Evolutionary conservation across 2,329 filamentous ascomycete species (phyloP).

Genomic region (Podosphaera fusca): DNA sequence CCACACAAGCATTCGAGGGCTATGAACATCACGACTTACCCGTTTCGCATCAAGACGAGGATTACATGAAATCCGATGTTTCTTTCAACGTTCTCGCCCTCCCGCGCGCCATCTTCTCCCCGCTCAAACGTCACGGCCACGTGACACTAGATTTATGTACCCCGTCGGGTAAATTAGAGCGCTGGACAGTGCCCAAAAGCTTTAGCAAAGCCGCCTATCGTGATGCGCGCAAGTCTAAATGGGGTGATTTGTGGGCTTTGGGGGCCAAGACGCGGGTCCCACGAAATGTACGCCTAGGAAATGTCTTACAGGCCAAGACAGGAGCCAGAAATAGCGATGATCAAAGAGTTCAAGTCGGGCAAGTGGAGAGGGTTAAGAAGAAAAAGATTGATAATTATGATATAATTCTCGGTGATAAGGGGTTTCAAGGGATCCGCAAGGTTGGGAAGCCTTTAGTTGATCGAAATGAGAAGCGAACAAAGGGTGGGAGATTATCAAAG

Average conservation of each 20-base stretch:
- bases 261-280: constrained; percentile 66
- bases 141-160: constrained; percentile 84
- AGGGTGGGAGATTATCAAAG: constrained; percentile 1
- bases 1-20: constrained; percentile 46
- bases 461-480: constrained; percentile 12
- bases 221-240: constrained; percentile 70
- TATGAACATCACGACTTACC: constrained; percentile 30
- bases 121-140: constrained; percentile 73
- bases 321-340: too few relatives aligned
- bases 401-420: constrained; percentile 16
- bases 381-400: constrained; percentile 17
- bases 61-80: constrained; percentile 6
- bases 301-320: background rate
- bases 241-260: constrained; percentile 91
- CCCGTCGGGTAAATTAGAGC: constrained; percentile 60
- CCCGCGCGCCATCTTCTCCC: constrained; percentile 54
- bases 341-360: background rate
- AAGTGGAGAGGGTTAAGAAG: constrained; percentile 13
- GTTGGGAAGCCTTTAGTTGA: constrained; percentile 9
- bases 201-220: constrained; percentile 67
- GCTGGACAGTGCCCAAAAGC: constrained; percentile 75
- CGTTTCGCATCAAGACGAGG: constrained; percentile 4
- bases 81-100: constrained; percentile 37
- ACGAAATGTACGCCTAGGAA: constrained; percentile 28
- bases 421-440: constrained; percentile 11